A percentile compares a stretch with the other conserved stretches of the same genome.
Conservation (phyloP, 768 basidiomycete species). For the Pleurotus djamor region DNA sequence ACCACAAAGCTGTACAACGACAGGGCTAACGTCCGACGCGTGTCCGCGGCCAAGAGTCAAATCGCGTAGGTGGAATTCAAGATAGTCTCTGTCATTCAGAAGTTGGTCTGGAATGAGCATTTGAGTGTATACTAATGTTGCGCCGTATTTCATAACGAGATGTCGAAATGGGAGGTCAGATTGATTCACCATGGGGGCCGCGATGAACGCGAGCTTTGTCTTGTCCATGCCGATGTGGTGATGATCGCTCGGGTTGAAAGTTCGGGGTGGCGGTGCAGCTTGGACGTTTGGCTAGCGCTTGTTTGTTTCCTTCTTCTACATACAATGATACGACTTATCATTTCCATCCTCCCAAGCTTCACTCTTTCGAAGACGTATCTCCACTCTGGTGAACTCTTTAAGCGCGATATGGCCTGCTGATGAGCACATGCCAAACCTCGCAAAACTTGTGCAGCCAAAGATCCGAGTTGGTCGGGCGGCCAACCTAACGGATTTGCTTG, state of each 20-base stretch:
- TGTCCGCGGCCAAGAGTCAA: conserved; percentile 30
- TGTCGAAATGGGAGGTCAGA: conserved; percentile 48
- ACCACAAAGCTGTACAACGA: conserved; percentile 74
- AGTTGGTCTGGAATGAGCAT: conserved; percentile 70
- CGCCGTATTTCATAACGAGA: conserved; percentile 38
- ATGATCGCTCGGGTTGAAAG: background rate
- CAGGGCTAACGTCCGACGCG: conserved; percentile 33
- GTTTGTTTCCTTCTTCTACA: too few relatives aligned
- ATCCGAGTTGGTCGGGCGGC: background rate
- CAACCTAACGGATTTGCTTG: background rate
- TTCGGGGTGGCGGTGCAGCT: background rate
- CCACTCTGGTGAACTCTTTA: too few relatives aligned
- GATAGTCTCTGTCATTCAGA: conserved; percentile 61
- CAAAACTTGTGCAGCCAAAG: background rate
- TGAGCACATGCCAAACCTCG: too few relatives aligned
- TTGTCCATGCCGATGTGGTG: background rate
- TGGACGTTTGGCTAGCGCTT: too few relatives aligned
- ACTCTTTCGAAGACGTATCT: too few relatives aligned
- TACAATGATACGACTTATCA: too few relatives aligned
- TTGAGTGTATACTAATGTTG: conserved; percentile 72
- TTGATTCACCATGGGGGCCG: conserved; percentile 81
- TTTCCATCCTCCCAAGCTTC: too few relatives aligned
- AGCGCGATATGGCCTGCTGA: too few relatives aligned
- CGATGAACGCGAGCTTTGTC: conserved; percentile 38
- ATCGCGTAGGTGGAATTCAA: conserved; percentile 61